Percentiles rank a stretch among this genome's conserved stretches.
These are phyloP conservation scores for Aspergillus cristatus DNA, from an alignment of 495 filamentous ascomycete species.

Conservation along the genomic window DNA sequence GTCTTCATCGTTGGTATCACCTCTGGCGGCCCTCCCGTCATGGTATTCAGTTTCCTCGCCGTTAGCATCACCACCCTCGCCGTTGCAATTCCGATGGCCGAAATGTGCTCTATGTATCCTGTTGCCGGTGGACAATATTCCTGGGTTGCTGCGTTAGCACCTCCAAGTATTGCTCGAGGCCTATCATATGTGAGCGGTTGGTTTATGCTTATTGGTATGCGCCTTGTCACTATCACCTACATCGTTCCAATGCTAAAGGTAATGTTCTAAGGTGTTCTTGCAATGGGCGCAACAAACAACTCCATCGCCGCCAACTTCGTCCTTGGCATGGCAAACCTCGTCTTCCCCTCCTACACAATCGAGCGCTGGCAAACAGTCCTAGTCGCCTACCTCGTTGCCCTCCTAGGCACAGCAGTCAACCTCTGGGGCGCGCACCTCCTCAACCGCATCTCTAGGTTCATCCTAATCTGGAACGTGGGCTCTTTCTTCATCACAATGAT, in stretches of 20 bases:
- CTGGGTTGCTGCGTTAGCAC: conserved; percentile 48
- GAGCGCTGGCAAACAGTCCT: conserved; percentile 50
- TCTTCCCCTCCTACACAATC: conserved; percentile 43
- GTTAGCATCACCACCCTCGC: conserved; percentile 40
- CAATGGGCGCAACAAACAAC: conserved; percentile 51
- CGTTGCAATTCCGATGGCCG: conserved; percentile 49
- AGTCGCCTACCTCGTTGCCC: conserved; percentile 39
- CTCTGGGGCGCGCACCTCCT: conserved; percentile 43
- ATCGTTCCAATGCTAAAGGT: no score
- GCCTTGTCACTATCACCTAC: no score
- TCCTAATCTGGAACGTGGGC: conserved; percentile 46
- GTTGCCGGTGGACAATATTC: conserved; percentile 48
- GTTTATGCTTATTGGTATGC: conserved; percentile 43
- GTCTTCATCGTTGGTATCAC: conserved; percentile 48
- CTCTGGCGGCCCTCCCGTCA: conserved; percentile 47
- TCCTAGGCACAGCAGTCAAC: conserved; percentile 36
- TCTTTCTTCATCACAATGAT: conserved; percentile 44
- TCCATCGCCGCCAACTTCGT: conserved; percentile 48
- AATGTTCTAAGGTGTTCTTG: conserved; percentile 38
- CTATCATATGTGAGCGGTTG: conserved; percentile 43
- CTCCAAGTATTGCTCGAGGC: conserved; percentile 37
- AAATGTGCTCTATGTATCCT: conserved; percentile 48
- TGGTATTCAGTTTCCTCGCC: conserved; percentile 48
- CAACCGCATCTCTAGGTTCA: conserved; percentile 40
- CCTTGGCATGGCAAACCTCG: conserved; percentile 45